Evolutionary conservation across 495 filamentous ascomycete genomes (phyloP).

Genomic region (Penicillium roqueforti): DNA sequence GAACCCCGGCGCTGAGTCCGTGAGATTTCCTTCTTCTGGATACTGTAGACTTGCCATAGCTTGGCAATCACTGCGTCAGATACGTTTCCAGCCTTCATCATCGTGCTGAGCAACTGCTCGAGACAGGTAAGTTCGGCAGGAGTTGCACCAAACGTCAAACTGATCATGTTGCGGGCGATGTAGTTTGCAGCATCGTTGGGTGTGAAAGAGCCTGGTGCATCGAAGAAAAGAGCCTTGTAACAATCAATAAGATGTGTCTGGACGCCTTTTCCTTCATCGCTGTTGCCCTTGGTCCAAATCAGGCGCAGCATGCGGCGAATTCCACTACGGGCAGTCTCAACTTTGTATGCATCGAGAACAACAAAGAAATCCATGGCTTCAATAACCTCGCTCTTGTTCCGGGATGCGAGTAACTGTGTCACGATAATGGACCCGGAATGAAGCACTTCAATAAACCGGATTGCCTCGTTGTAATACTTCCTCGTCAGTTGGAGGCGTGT

Average conservation of each 20-base stretch:
- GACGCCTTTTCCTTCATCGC: slow-evolving; percentile 97
- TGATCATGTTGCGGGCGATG: slow-evolving; percentile 98
- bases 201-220: slow-evolving; percentile 80
- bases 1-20: slow-evolving; percentile 86
- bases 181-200: slow-evolving; percentile 92
- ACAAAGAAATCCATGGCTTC: slow-evolving; percentile 99
- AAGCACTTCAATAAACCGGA: slow-evolving; percentile 92
- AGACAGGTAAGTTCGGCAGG: slow-evolving; percentile 92
- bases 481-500: slow-evolving; percentile 79
- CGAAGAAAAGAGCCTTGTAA: slow-evolving; percentile 93
- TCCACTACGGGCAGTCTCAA: slow-evolving; percentile 82
- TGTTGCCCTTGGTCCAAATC: slow-evolving; percentile 99
- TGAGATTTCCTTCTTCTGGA: slow-evolving; percentile 90
- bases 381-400: slow-evolving; percentile 96
- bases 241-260: slow-evolving; percentile 96
- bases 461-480: slow-evolving; percentile 85
- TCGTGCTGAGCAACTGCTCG: slow-evolving; percentile 89
- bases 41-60: slow-evolving; percentile 94
- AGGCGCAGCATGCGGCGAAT: slow-evolving; percentile 92
- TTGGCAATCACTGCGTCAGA: slow-evolving; percentile 84
- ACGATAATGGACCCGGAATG: slow-evolving; percentile 73
- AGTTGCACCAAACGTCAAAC: slow-evolving; percentile 89
- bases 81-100: slow-evolving; percentile 92
- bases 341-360: slow-evolving; percentile 87
- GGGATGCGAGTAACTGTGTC: slow-evolving; percentile 81